A percentile compares a stretch with the other conserved stretches of the same genome.
Evolutionary conservation across 176 grass and related monocot species (phyloP).

Genomic region (Secale cereale): DNA sequence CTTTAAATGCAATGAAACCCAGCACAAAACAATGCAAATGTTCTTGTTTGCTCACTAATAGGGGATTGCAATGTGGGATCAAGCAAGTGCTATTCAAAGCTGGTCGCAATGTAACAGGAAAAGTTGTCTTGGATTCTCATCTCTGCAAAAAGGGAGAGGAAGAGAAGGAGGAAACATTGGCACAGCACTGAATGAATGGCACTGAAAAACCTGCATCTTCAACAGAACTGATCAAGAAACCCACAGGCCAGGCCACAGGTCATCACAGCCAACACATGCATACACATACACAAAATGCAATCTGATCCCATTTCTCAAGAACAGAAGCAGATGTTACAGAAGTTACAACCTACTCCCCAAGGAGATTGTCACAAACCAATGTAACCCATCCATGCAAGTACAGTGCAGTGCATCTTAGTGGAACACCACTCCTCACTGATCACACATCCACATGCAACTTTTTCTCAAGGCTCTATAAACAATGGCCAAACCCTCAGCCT

Average conservation of each 20-base stretch:
- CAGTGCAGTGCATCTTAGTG: constrained; percentile 45
- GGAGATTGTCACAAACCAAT: constrained; percentile 37
- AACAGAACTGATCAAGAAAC: constrained; percentile 41
- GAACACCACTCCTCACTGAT: constrained; percentile 42
- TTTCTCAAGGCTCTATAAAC: constrained; percentile 30
- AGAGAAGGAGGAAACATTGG: constrained; percentile 15
- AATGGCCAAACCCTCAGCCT: constrained; percentile 46
- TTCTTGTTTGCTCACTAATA: background rate
- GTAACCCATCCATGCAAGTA: constrained; percentile 35
- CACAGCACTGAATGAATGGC: constrained; percentile 29
- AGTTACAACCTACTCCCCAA: constrained; percentile 34
- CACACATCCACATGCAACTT: constrained; percentile 44
- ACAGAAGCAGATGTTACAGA: constrained; percentile 42
- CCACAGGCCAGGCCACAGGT: constrained; percentile 8
- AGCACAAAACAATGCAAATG: background rate
- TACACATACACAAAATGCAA: constrained; percentile 29
- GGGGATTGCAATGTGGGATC: constrained; percentile 11
- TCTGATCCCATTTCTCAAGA: constrained; percentile 46
- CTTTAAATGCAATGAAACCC: background rate
- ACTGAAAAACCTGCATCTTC: constrained; percentile 25
- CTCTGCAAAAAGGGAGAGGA: constrained; percentile 27
- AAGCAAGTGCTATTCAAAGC: constrained; percentile 22
- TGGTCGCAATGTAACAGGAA: constrained; percentile 40
- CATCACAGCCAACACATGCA: constrained; percentile 12
- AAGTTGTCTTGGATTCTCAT: constrained; percentile 37